Evolutionary conservation across 163 green algal genomes (phyloP).

Genomic region (Prototheca cutis): DNA sequence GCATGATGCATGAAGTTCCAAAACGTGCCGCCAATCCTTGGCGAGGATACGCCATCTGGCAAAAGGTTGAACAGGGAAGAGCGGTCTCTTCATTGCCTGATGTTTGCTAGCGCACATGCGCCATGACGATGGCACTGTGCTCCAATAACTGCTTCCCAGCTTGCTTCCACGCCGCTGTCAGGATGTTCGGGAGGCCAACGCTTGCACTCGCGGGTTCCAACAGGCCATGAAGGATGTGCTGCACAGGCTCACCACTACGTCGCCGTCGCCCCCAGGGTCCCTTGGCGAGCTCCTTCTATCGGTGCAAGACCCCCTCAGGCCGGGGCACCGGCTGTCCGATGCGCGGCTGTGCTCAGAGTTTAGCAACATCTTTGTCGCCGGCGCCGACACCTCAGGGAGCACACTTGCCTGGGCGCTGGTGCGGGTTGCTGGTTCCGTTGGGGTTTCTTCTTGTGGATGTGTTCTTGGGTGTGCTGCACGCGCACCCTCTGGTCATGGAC

Average conservation of each 20-base stretch:
- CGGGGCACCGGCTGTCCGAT: not conserved
- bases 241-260: no score
- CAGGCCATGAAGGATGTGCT: not conserved
- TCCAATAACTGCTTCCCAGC: no score
- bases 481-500: no score
- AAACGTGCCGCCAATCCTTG: not conserved
- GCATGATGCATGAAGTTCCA: not conserved
- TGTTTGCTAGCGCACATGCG: not conserved
- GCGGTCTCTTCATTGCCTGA: not conserved
- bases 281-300: not conserved
- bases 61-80: not conserved
- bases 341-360: slow-evolving; percentile 34
- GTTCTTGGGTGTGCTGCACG: no score
- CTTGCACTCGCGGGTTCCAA: not conserved
- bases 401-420: slow-evolving; percentile 36
- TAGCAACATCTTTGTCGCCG: slow-evolving; percentile 29
- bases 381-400: slow-evolving; percentile 47
- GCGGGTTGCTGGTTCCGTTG: no score
- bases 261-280: not conserved
- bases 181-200: not conserved
- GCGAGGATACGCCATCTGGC: not conserved
- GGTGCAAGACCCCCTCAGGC: not conserved
- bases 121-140: no score
- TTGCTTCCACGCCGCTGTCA: not conserved
- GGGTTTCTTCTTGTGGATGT: no score